Evolutionary conservation across 202 grass and related monocot genomes (phyloP).

Genomic region (Tripidium arundinaceum): DNA sequence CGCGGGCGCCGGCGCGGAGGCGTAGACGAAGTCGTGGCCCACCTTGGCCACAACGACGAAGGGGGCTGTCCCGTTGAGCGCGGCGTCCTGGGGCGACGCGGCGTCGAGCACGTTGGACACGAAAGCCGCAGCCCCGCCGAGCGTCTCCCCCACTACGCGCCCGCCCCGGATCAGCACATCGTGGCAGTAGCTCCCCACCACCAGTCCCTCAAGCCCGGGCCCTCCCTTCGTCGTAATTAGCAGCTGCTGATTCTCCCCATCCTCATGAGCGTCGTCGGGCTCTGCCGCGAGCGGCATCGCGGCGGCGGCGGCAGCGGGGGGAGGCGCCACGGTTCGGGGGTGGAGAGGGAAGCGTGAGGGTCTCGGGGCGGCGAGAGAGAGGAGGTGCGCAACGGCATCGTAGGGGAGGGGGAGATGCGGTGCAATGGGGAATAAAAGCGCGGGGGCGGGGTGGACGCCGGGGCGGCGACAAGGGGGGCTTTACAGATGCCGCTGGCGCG

Average conservation of each 20-base stretch:
- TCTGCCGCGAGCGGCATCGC: constrained; percentile 27
- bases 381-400: constrained; percentile 40
- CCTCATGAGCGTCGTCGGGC: background rate
- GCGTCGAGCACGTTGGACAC: constrained; percentile 82
- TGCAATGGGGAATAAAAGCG: constrained; percentile 42
- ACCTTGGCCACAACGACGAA: constrained; percentile 70
- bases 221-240: background rate
- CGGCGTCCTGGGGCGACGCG: constrained; percentile 38
- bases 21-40: constrained; percentile 71
- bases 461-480: constrained; percentile 31
- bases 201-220: constrained; percentile 29
- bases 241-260: background rate
- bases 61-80: background rate
- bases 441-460: constrained; percentile 11
- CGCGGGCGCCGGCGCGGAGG: constrained; percentile 36
- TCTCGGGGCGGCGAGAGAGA: constrained; percentile 2
- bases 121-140: constrained; percentile 82
- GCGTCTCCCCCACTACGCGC: constrained; percentile 56
- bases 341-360: background rate
- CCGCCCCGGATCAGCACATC: constrained; percentile 76
- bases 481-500: constrained; percentile 41
- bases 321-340: constrained; percentile 19
- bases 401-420: background rate
- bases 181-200: constrained; percentile 98
- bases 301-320: background rate